These are phyloP conservation scores for Suhomyces sp. DNA, from an alignment of 805 yeast species.

Conservation along the genomic window DNA sequence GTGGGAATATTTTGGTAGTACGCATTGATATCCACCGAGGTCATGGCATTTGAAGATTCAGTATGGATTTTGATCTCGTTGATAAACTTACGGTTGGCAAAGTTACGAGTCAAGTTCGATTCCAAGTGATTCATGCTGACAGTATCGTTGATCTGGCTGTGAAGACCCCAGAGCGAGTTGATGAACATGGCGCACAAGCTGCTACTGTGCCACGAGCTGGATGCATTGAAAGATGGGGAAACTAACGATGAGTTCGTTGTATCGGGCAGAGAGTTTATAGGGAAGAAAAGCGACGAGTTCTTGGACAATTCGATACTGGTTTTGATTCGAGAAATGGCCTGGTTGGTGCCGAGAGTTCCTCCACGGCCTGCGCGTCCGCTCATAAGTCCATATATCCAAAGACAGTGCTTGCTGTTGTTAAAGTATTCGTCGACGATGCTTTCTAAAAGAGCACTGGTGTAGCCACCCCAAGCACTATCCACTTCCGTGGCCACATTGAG, in stretches of 20 bases:
- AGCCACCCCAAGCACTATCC: conserved; percentile 86
- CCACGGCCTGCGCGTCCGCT: conserved; percentile 24
- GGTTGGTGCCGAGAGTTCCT: conserved; percentile 10
- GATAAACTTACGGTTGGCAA: conserved; percentile 47
- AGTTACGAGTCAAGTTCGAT: conserved; percentile 40
- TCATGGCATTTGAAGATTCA: background rate
- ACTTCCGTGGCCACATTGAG: conserved; percentile 65
- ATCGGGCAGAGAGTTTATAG: conserved; percentile 35
- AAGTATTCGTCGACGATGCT: conserved; percentile 68
- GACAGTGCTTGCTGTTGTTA: conserved; percentile 32
- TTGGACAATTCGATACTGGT: conserved; percentile 45
- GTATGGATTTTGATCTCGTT: conserved; percentile 27
- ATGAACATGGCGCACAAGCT: conserved; percentile 28
- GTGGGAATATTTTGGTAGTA: background rate
- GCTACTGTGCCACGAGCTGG: conserved; percentile 43
- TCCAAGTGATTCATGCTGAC: conserved; percentile 44
- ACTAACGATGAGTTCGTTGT: conserved; percentile 1
- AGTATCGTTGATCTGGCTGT: conserved; percentile 31
- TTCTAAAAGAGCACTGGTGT: conserved; percentile 49
- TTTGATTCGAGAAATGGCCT: conserved; percentile 40
- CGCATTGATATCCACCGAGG: background rate
- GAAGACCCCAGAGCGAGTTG: conserved; percentile 44
- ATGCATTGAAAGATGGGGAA: conserved; percentile 8
- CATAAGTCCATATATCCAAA: conserved; percentile 34
- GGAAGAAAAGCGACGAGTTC: conserved; percentile 54